These are phyloP conservation scores for Corylus heterophylla DNA, from an alignment of 306 rosid genomes.

Conservation along the genomic window DNA sequence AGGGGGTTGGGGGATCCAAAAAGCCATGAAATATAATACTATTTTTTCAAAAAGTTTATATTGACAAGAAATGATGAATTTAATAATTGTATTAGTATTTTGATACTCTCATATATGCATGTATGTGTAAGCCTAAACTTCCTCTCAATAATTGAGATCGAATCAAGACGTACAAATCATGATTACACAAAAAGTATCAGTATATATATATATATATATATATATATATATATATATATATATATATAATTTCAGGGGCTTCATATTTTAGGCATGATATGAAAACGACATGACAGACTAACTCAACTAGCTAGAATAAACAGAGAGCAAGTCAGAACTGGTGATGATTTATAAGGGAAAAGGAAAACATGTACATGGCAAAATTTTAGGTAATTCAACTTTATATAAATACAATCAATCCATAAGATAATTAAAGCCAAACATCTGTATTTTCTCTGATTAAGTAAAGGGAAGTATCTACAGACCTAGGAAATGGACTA, in stretches of 20 bases:
- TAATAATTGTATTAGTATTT: no score
- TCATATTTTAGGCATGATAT: background rate
- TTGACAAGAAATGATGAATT: no score
- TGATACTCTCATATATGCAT: no score
- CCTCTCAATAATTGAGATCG: no score
- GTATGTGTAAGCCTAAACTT: no score
- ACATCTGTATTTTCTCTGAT: constrained; percentile 2
- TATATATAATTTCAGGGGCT: background rate
- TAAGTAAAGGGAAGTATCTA: constrained; percentile 17
- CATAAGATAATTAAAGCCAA: background rate
- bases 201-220: background rate
- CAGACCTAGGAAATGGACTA: constrained; percentile 90
- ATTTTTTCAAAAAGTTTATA: background rate
- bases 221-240: background rate
- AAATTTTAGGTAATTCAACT: background rate
- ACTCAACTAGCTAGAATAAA: background rate
- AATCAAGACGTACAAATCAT: no score
- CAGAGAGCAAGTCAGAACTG: background rate
- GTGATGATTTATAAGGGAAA: background rate
- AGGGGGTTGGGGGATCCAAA: background rate
- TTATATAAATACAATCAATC: background rate
- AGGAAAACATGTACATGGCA: background rate
- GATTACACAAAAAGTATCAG: no score
- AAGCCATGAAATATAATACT: background rate
- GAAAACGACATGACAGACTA: background rate